Conservation (phyloP, 805 yeast species). For the Kodamaea kaohsiungensis region DNA sequence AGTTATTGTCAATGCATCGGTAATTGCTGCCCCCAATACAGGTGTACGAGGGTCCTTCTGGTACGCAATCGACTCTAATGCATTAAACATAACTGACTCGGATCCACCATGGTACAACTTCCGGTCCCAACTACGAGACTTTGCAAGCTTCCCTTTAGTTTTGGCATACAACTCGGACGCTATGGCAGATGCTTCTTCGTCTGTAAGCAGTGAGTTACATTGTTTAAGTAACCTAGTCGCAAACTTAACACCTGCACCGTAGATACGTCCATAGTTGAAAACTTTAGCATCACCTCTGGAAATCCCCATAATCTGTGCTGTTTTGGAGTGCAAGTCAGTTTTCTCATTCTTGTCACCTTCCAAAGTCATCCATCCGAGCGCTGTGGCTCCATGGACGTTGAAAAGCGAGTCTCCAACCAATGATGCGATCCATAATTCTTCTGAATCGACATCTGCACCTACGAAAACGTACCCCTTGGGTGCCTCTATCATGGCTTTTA, state of each 20-base stretch:
- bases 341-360: slow-evolving; percentile 92
- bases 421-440: slow-evolving; percentile 97
- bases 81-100: slow-evolving; percentile 88
- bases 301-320: slow-evolving; percentile 87
- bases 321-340: slow-evolving; percentile 93
- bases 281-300: slow-evolving; percentile 90
- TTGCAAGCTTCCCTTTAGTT: slow-evolving; percentile 69
- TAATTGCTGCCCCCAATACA: slow-evolving; percentile 88
- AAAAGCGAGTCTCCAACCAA: slow-evolving; percentile 90
- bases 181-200: slow-evolving; percentile 60
- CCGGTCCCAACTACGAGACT: slow-evolving; percentile 24
- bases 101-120: slow-evolving; percentile 81
- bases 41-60: slow-evolving; percentile 85
- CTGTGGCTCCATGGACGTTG: slow-evolving; percentile 91
- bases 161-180: slow-evolving; percentile 72
- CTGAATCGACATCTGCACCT: slow-evolving; percentile 99
- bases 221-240: slow-evolving; percentile 83
- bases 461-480: slow-evolving; percentile 90
- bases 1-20: slow-evolving; percentile 70
- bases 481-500: slow-evolving; percentile 82
- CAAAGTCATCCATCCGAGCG: slow-evolving; percentile 98
- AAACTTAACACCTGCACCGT: slow-evolving; percentile 95
- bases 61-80: slow-evolving; percentile 83
- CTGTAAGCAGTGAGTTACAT: slow-evolving; percentile 71
- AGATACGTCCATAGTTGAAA: slow-evolving; percentile 94